Base-by-base conservation (phyloP, 1,139 yeast species). In the Taphrina pruni region DNA sequence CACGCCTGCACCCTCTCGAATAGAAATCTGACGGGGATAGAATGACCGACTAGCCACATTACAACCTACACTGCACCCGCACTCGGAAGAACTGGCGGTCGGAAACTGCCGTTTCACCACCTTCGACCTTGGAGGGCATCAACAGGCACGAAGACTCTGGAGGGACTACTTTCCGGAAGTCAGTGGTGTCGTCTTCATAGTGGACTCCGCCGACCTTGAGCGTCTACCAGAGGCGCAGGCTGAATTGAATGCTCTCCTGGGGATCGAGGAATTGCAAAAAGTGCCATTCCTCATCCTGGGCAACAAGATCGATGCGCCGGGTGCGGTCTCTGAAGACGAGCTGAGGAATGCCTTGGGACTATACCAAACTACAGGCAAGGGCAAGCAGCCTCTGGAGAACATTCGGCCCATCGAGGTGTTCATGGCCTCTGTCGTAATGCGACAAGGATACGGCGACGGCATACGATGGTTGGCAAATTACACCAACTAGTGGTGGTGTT, bases 81-180 rank as follows among this genome's bases (percentile, higher is more conserved):
- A 99, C 46, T 91, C 97, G 35, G 99, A 94, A 81, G 99, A 94
- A 79, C 86, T 94, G 76, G 95, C 98, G 71, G 94, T 94, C 76
- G 99, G 98, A 73, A 89, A 90, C 74, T 96, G 94, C 73, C 89
- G 94, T 80, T 94, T 94, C 85, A 94, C 99, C 72, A 95, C 99
- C 54, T 94, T 94, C 76, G 99, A 94, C 80, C 85, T 94, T 76
- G 99, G 99, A 80, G 99, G 99, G 56, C 99, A 94, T 83, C 88
- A 86, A 79, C 97, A 93, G 81, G 99, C 99, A 62, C 93, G 99
- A 83, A 91, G 99, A 82, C 87, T 94, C 78, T 94, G 99, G 99
- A 93, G 92, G 79, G 98, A 94, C 79, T 94, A 94, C 80, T 94
- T 95, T 88, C 99, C 99, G 69, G 99, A 94, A 81, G 99, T 94